Evolutionary conservation across 2,329 filamentous ascomycete species (phyloP).

Genomic region (Exserohilum turcica): DNA sequence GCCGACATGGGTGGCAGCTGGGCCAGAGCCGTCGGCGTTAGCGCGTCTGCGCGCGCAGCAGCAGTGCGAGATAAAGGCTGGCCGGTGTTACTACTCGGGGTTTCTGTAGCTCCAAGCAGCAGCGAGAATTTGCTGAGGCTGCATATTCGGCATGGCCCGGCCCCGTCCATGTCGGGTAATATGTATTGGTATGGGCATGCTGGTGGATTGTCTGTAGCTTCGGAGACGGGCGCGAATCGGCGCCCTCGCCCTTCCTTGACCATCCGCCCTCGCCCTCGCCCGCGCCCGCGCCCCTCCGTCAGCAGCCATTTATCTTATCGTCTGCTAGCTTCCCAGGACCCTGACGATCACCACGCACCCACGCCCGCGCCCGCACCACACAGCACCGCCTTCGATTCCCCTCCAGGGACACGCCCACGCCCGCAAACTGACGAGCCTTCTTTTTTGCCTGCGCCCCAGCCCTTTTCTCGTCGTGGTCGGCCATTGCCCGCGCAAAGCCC

Average conservation of each 20-base stretch:
- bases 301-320: conserved; percentile 4
- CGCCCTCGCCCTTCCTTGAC: conserved; percentile 4
- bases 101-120: background rate
- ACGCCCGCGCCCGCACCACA: too few species aligned
- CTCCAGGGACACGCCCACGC: background rate
- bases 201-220: too few species aligned
- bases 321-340: conserved; percentile 6
- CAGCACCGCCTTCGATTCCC: too few species aligned
- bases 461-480: conserved; percentile 8
- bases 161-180: too few species aligned
- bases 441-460: background rate
- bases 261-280: background rate
- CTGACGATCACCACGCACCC: conserved; percentile 8
- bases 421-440: background rate
- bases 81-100: background rate
- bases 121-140: background rate
- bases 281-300: too few species aligned
- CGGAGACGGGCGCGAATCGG: conserved; percentile 7
- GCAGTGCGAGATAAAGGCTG: background rate
- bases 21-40: background rate
- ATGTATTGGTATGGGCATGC: too few species aligned
- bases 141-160: background rate
- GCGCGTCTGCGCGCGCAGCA: background rate
- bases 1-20: conserved; percentile 1
- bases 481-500: conserved; percentile 1